Conservation (phyloP, 345 rosid genomes). For the Salix caprea region DNA sequence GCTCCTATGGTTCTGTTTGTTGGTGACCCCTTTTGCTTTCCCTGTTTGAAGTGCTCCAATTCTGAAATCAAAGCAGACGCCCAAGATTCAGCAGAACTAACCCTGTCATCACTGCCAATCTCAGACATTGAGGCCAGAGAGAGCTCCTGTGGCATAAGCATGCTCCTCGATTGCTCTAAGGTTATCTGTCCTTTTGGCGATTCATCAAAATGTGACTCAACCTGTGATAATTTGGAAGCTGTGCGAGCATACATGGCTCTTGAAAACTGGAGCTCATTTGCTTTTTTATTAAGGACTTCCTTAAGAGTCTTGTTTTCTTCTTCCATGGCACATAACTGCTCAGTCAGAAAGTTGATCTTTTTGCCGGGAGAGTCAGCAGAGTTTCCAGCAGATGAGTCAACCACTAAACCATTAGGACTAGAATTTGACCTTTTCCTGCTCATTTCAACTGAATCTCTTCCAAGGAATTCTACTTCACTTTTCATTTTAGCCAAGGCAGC, state of each 20-base stretch:
- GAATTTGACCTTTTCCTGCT: conserved; percentile 44
- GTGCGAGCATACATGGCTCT: conserved; percentile 57
- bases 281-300: conserved; percentile 61
- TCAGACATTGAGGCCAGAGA: conserved; percentile 63
- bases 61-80: conserved; percentile 74
- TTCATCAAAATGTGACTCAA: conserved; percentile 56
- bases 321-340: conserved; percentile 58
- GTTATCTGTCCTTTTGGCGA: conserved; percentile 38
- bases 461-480: conserved; percentile 72
- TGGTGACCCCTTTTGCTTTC: conserved; percentile 41
- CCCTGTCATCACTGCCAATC: conserved; percentile 64
- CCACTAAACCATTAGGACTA: conserved; percentile 22
- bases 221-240: conserved; percentile 57
- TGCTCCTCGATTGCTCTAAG: conserved; percentile 38
- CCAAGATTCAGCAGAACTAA: conserved; percentile 68
- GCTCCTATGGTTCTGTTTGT: conserved; percentile 47
- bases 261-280: conserved; percentile 68
- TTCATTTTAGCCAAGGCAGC: conserved; percentile 77
- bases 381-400: conserved; percentile 29
- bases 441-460: conserved; percentile 41
- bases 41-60: conserved; percentile 58
- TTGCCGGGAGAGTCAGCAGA: conserved; percentile 30
- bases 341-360: conserved; percentile 47
- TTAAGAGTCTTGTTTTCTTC: conserved; percentile 80
- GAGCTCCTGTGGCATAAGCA: conserved; percentile 37